Percentiles rank a stretch among this genome's conserved stretches.
Evolutionary conservation across 2,329 filamentous ascomycete genomes (phyloP).

Genomic region (Penicillium concentricum): DNA sequence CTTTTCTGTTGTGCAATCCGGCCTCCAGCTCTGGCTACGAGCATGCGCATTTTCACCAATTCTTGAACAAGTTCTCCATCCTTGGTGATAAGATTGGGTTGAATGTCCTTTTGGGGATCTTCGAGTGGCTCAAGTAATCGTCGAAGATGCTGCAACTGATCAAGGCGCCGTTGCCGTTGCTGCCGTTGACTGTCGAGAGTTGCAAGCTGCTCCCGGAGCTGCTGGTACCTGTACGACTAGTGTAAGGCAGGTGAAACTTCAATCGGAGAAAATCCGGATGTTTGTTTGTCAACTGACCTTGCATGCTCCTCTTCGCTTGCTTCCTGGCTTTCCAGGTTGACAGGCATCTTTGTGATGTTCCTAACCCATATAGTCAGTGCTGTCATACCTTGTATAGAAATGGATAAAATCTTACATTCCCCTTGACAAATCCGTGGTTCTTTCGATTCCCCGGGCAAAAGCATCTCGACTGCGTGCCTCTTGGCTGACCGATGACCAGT

Average conservation of each 20-base stretch:
- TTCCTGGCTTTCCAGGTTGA: constrained; percentile 34
- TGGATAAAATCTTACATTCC: constrained; percentile 30
- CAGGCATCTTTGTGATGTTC: constrained; percentile 40
- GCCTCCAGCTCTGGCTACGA: constrained; percentile 45
- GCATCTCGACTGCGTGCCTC: constrained; percentile 27
- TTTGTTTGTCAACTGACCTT: constrained; percentile 28
- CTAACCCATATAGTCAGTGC: constrained; percentile 23
- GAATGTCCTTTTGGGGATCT: constrained; percentile 51
- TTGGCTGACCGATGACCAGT: constrained; percentile 51
- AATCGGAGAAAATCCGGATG: constrained; percentile 11
- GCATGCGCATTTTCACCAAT: constrained; percentile 50
- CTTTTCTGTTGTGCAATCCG: constrained; percentile 34
- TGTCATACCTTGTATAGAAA: not conserved
- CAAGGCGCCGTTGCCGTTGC: constrained; percentile 47
- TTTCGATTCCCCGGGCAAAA: constrained; percentile 34
- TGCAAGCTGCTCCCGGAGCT: constrained; percentile 45
- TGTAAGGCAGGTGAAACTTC: constrained; percentile 24
- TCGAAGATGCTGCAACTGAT: constrained; percentile 48
- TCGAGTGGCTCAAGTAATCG: constrained; percentile 51
- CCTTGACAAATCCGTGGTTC: constrained; percentile 40
- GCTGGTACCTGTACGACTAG: constrained; percentile 38
- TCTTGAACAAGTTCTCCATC: constrained; percentile 53
- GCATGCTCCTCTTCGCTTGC: constrained; percentile 32
- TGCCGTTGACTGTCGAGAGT: constrained; percentile 47
- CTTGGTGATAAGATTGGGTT: constrained; percentile 55